phyloP scores from a whole-genome alignment of 257 asterid species.

The Anisodus tanguticus region DNA sequence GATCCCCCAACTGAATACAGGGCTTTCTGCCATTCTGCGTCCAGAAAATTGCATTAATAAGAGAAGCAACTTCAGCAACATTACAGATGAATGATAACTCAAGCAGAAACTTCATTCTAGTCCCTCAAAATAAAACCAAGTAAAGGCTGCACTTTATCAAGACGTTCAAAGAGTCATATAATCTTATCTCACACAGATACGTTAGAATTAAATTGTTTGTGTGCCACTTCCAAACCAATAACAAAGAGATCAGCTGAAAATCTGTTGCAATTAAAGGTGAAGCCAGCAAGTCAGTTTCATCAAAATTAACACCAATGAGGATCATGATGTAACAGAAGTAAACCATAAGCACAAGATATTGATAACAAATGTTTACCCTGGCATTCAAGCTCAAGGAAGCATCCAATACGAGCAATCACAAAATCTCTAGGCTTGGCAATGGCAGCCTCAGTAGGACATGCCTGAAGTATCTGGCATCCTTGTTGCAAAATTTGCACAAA shows the following conservation, averaged over 20 bases:
- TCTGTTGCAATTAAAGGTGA: background rate
- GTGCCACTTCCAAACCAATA: background rate
- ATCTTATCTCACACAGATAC: background rate
- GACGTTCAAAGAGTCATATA: slow-evolving; percentile 10
- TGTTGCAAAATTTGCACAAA: slow-evolving; percentile 93
- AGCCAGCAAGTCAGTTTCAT: slow-evolving; percentile 24
- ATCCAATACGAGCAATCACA: slow-evolving; percentile 85
- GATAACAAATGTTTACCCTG: slow-evolving; percentile 61
- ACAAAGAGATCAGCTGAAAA: slow-evolving; percentile 17
- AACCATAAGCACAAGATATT: slow-evolving; percentile 21
- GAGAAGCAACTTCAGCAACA: background rate
- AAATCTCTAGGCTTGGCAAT: slow-evolving; percentile 86
- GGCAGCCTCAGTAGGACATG: slow-evolving; percentile 73
- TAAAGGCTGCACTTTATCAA: background rate
- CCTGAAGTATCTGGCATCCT: slow-evolving; percentile 98
- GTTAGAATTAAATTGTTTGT: background rate
- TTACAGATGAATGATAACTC: background rate
- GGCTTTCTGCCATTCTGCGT: slow-evolving; percentile 98
- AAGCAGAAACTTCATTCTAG: slow-evolving; percentile 14
- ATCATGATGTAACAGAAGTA: slow-evolving; percentile 28
- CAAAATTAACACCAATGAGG: background rate
- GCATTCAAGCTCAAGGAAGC: slow-evolving; percentile 98
- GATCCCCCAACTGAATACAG: slow-evolving; percentile 91
- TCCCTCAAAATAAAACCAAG: background rate
- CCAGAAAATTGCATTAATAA: slow-evolving; percentile 32